Conservation (phyloP, 192 early-diverging fungal species). For the Backusella westeae region DNA sequence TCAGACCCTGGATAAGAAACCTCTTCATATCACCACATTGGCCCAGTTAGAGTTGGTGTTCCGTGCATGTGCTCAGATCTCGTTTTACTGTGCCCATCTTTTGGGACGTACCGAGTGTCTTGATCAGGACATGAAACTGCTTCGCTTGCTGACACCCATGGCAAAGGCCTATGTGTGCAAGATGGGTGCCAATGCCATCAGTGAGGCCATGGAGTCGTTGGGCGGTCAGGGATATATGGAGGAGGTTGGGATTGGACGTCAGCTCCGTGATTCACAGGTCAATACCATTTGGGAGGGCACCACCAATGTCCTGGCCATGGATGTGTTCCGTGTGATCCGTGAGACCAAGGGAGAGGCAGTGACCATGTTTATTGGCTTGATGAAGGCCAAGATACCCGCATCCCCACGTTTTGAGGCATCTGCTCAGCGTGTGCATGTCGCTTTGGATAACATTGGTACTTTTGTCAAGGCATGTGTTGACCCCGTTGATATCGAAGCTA, state of each 20-base stretch:
- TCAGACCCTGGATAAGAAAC: conserved; percentile 43
- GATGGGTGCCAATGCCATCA: conserved; percentile 39
- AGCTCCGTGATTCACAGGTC: conserved; percentile 59
- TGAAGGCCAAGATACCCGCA: no score
- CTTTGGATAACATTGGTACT: conserved; percentile 17
- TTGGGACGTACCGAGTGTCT: conserved; percentile 53
- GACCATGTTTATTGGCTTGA: background rate
- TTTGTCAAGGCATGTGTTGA: conserved; percentile 25
- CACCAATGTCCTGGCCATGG: conserved; percentile 62
- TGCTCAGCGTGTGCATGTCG: conserved; percentile 25
- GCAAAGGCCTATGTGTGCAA: conserved; percentile 59
- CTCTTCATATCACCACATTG: conserved; percentile 59
- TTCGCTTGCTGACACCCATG: conserved; percentile 65
- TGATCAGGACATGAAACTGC: conserved; percentile 28
- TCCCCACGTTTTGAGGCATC: background rate
- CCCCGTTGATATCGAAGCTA: conserved; percentile 33
- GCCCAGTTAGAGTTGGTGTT: conserved; percentile 50
- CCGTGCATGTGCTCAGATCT: conserved; percentile 50
- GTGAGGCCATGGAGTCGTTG: conserved; percentile 62
- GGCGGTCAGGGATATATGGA: conserved; percentile 79
- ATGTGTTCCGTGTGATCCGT: conserved; percentile 53
- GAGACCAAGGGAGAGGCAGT: conserved; percentile 39
- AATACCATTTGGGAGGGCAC: conserved; percentile 78
- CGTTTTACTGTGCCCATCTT: conserved; percentile 53
- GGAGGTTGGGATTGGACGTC: conserved; percentile 56